phyloP scores from a whole-genome alignment of 345 rosid genomes.

The Luvunga scandens region DNA sequence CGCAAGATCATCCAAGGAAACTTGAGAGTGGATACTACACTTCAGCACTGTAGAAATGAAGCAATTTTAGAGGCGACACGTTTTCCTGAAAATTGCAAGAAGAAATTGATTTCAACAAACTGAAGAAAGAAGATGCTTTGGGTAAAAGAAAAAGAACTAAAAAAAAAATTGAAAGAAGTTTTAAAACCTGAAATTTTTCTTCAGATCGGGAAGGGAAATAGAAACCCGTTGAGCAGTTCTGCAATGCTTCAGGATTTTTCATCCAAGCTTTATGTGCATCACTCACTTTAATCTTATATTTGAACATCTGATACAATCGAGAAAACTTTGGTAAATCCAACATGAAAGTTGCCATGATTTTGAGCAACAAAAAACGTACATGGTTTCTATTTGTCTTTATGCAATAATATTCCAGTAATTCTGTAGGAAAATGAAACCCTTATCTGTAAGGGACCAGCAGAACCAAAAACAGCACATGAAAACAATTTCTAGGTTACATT shows the following conservation, averaged over 20 bases:
- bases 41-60: conserved; percentile 65
- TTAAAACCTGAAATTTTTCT: conserved; percentile 44
- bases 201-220: conserved; percentile 52
- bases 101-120: neutral
- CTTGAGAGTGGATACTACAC: conserved; percentile 10
- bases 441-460: neutral
- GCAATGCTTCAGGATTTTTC: conserved; percentile 68
- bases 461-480: neutral
- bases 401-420: neutral
- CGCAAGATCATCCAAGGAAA: conserved; percentile 9
- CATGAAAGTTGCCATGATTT: neutral
- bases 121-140: neutral
- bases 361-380: neutral
- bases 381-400: neutral
- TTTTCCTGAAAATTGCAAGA: conserved; percentile 45
- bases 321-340: neutral
- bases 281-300: conserved; percentile 63
- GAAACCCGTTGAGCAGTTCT: conserved; percentile 80
- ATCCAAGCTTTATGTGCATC: conserved; percentile 87
- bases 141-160: neutral
- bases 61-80: conserved; percentile 48
- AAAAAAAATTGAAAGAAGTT: neutral
- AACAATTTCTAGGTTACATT: neutral
- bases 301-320: conserved; percentile 61
- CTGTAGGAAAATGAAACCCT: neutral